Evolutionary conservation across 805 yeast species (phyloP).

Genomic region (Candida arabinofermentans): DNA sequence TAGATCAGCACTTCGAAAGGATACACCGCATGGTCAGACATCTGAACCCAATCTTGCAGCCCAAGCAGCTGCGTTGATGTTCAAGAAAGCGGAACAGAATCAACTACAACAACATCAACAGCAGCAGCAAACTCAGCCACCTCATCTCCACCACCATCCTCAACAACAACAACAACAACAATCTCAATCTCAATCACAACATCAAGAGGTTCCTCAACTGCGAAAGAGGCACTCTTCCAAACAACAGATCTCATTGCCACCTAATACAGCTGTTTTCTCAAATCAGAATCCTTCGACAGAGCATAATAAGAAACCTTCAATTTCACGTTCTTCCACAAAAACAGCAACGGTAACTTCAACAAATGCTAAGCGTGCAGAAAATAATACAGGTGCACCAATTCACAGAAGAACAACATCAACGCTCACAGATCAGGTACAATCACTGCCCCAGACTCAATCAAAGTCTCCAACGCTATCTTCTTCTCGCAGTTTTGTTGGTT

Average conservation of each 20-base stretch:
- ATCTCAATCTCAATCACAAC: background rate
- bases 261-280: too few species aligned
- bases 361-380: too few species aligned
- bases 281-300: too few species aligned
- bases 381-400: too few species aligned
- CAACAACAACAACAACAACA: background rate
- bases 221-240: background rate
- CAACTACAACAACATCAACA: slow-evolving; percentile 2
- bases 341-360: too few species aligned
- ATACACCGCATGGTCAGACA: slow-evolving; percentile 6
- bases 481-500: slow-evolving; percentile 1
- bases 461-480: too few species aligned
- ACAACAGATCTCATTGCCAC: background rate
- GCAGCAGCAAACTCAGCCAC: slow-evolving; percentile 2
- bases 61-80: slow-evolving; percentile 24
- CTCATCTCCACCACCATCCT: background rate
- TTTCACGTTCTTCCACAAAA: too few species aligned
- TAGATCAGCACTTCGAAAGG: slow-evolving; percentile 10
- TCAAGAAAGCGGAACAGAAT: slow-evolving; percentile 17
- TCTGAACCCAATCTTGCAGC: slow-evolving; percentile 14
- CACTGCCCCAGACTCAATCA: too few species aligned
- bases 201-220: background rate
- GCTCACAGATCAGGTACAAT: too few species aligned
- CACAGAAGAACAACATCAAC: too few species aligned
- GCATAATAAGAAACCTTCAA: too few species aligned